Evolutionary conservation across 192 early-diverging fungal species (phyloP).

Genomic region (Linnemannia elongata): DNA sequence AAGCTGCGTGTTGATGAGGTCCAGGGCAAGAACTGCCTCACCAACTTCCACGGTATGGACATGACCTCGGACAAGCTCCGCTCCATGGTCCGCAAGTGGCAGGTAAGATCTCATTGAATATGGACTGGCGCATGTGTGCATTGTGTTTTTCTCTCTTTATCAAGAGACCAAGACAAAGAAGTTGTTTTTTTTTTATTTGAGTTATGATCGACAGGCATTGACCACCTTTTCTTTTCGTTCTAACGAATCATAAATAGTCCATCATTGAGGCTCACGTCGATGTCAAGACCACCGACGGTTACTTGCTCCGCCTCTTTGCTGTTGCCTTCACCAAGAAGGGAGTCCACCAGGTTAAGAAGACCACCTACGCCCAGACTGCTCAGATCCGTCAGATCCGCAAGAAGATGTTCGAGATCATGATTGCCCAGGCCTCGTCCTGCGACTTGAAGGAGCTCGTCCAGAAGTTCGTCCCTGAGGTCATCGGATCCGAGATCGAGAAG

Average conservation of each 20-base stretch:
- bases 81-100: conserved; percentile 99
- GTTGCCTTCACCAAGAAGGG: conserved; percentile 97
- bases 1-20: conserved; percentile 98
- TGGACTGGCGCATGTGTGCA: background rate
- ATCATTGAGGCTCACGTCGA: conserved; percentile 98
- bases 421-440: conserved; percentile 83
- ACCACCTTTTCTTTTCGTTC: background rate
- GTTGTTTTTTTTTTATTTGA: background rate
- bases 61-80: conserved; percentile 99
- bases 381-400: conserved; percentile 99
- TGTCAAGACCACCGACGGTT: conserved; percentile 99
- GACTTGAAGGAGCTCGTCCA: conserved; percentile 96
- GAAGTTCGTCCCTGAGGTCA: conserved; percentile 97
- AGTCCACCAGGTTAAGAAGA: conserved; percentile 96
- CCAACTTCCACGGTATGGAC: conserved; percentile 99
- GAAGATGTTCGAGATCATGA: conserved; percentile 99
- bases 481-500: conserved; percentile 99
- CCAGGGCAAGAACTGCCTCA: conserved; percentile 98
- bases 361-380: conserved; percentile 96
- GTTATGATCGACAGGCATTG: background rate
- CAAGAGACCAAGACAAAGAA: background rate
- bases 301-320: conserved; percentile 97
- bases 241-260: conserved; percentile 62
- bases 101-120: conserved; percentile 62
- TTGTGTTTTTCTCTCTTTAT: background rate